phyloP scores from a whole-genome alignment of 2,329 filamentous ascomycete species.

The Penicillium italicum region DNA sequence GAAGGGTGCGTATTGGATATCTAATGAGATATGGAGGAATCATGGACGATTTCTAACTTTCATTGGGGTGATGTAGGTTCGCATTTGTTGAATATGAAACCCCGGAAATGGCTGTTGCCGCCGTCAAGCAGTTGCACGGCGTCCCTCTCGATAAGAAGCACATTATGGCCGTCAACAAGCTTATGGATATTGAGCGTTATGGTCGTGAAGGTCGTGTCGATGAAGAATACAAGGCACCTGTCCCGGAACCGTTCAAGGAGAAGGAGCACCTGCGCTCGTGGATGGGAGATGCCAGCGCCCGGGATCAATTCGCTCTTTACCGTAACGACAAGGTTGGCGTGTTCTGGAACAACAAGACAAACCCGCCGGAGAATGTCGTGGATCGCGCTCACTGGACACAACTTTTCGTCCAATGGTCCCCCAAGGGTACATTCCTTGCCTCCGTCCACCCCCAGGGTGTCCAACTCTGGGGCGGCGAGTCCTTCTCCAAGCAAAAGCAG shows the following conservation, averaged over 20 bases:
- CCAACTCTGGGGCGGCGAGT: slow-evolving; percentile 89
- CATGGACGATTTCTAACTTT: slow-evolving; percentile 4
- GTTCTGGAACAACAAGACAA: slow-evolving; percentile 98
- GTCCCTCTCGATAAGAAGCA: slow-evolving; percentile 94
- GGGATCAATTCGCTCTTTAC: slow-evolving; percentile 96
- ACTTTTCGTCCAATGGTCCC: slow-evolving; percentile 97
- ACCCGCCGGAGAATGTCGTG: slow-evolving; percentile 79
- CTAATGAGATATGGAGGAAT: neutral
- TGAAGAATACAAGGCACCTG: slow-evolving; percentile 79
- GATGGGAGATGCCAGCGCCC: slow-evolving; percentile 80
- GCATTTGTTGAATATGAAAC: slow-evolving; percentile 97
- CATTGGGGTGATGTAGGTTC: slow-evolving; percentile 57
- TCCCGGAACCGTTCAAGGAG: slow-evolving; percentile 79
- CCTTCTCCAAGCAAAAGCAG: slow-evolving; percentile 85
- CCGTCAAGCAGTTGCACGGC: slow-evolving; percentile 81
- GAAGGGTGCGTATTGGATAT: slow-evolving; percentile 62
- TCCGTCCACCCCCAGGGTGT: slow-evolving; percentile 96
- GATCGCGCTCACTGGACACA: slow-evolving; percentile 97
- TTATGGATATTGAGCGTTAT: slow-evolving; percentile 95
- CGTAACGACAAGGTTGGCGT: slow-evolving; percentile 87
- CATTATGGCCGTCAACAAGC: slow-evolving; percentile 92
- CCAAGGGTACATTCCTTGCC: slow-evolving; percentile 86
- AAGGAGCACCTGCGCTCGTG: slow-evolving; percentile 94
- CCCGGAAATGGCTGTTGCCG: slow-evolving; percentile 81
- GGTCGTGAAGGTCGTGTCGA: slow-evolving; percentile 90